Evolutionary conservation across 148 eudicot species (phyloP), one percentile per base, ranked within the genome.

Genomic region (Cornus florida): DNA sequence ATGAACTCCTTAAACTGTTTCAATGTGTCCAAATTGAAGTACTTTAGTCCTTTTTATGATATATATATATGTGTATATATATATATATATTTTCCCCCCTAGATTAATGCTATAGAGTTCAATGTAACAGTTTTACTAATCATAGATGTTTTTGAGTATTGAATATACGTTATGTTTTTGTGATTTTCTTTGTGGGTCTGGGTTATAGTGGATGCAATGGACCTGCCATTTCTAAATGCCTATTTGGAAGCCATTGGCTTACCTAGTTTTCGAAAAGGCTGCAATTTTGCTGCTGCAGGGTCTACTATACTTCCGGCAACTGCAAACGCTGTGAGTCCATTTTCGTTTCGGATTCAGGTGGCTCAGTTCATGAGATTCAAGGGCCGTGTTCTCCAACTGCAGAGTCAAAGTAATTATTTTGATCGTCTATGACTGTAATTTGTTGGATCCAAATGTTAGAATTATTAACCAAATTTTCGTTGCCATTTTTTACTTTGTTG

Each of bases 281-380:
- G 89, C 88, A 94, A 97, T 73, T 97, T 92, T 78, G 99, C 99
- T 56, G 90, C 86, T 22, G 98, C 99, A 39, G 99, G 93, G 33
- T 88, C 94, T 39, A 91, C 98, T 0, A 83, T 94, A 53, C 93
- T 94, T 35, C 97, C 97, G 1, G 89, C 98, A 38, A 86, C 89
- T 74, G 92, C 93, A 59, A 50, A 91, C 24, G 87, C 98, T 19
- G 83, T 89, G 13, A 89, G 97, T 84, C 99, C 98, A n/a, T 94
- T 97, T 80, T 94, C 99, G n/a, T 92, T 91, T 74, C 89, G 90
- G 75, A 77, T 90, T 86, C 99, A 97, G 82, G 91, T 97, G 74
- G 85, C 87, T 83, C 98, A 97, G 84, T 97, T 92, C 79, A 67
- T 89, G 33, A 90, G 92, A 48, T 97, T 97, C 96, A 97, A 94